Evolutionary conservation across 805 yeast genomes (phyloP).

Genomic region (Zygotorulaspora chibaensis): DNA sequence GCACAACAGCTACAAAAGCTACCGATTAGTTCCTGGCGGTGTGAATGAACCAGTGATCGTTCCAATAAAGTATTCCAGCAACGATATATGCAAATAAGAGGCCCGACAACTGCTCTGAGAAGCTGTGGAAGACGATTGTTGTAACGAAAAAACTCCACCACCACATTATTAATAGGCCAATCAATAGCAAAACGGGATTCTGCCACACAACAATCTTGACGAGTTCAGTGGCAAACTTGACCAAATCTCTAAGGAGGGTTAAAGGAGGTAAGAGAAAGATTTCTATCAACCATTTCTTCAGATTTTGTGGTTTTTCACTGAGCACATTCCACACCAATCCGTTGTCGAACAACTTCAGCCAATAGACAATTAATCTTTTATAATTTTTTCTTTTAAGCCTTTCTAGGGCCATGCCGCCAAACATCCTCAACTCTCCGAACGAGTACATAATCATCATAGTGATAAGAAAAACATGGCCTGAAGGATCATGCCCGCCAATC

Average conservation of each 20-base stretch:
- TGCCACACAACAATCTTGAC: conserved; percentile 17
- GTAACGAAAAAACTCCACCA: conserved; percentile 86
- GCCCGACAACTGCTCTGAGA: conserved; percentile 71
- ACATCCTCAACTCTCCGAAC: conserved; percentile 50
- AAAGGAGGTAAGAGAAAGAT: conserved; percentile 15
- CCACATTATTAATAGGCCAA: conserved; percentile 52
- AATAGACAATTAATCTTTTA: background rate
- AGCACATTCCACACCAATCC: conserved; percentile 14
- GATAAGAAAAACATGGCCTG: conserved; percentile 85
- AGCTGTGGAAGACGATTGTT: conserved; percentile 76
- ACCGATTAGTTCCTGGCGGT: conserved; percentile 74
- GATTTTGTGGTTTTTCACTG: conserved; percentile 6
- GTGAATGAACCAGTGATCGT: conserved; percentile 13
- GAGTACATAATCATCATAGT: conserved; percentile 43
- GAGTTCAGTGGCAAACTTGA: conserved; percentile 1
- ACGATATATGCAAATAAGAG: conserved; percentile 54
- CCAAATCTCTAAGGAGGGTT: conserved; percentile 1
- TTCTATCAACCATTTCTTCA: conserved; percentile 4
- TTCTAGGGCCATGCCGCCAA: conserved; percentile 11
- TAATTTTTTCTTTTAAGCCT: conserved; percentile 1
- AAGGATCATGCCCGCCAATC: conserved; percentile 92
- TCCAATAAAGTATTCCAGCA: conserved; percentile 22
- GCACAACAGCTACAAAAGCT: conserved; percentile 63
- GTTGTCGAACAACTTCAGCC: conserved; percentile 12
- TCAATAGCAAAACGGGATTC: conserved; percentile 30